Conservation (phyloP, 2,329 filamentous ascomycete species). For the Ciborinia camelliae region DNA sequence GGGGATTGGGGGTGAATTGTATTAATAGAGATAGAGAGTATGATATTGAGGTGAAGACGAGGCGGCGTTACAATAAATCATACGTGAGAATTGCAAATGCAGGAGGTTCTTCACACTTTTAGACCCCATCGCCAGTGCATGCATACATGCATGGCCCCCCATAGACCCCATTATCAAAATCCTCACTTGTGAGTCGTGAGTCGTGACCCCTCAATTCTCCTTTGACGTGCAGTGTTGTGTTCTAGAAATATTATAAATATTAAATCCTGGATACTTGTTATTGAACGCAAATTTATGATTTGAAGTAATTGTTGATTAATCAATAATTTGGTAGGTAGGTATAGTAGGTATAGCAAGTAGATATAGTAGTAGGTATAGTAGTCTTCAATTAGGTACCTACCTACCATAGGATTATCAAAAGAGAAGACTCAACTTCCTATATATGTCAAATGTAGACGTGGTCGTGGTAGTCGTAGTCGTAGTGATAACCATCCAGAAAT, state of each 20-base stretch:
- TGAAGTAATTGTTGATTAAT: no score
- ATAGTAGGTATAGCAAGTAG: no score
- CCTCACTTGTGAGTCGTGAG: slow-evolving; percentile 2
- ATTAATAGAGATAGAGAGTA: background rate
- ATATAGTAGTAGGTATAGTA: no score
- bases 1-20: background rate
- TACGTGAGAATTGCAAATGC: background rate
- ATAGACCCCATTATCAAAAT: background rate
- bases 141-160: background rate
- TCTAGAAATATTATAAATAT: background rate
- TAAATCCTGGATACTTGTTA: no score
- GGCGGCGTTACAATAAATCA: background rate
- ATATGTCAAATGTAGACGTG: no score
- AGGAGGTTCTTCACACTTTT: background rate
- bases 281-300: no score
- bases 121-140: slow-evolving; percentile 1
- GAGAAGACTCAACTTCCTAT: background rate
- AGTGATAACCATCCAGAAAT: background rate
- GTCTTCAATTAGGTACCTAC: no score
- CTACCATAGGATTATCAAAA: background rate
- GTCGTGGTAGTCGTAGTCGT: background rate
- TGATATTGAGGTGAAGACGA: background rate
- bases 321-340: no score
- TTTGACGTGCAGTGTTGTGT: background rate
- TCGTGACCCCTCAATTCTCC: background rate